phyloP scores from a whole-genome alignment of 148 eudicot species.

The Drosera capensis region DNA sequence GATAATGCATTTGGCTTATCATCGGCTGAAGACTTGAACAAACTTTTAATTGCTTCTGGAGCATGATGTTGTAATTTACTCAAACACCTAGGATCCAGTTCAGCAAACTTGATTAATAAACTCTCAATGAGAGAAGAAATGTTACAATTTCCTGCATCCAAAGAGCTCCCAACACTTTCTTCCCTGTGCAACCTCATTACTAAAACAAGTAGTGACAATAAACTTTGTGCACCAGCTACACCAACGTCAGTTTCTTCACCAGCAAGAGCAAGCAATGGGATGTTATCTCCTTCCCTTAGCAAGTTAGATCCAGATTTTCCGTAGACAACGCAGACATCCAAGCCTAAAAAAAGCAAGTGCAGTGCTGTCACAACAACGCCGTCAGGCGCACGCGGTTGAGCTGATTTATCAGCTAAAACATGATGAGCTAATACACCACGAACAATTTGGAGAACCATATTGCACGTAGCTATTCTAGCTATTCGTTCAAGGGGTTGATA shows the following conservation, averaged over 20 bases:
- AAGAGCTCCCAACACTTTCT: constrained; percentile 24
- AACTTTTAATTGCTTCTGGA: constrained; percentile 54
- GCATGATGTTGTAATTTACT: constrained; percentile 45
- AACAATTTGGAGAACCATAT: constrained; percentile 42
- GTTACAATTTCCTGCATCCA: constrained; percentile 52
- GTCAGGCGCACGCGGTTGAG: constrained; percentile 74
- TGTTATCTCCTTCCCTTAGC: constrained; percentile 17
- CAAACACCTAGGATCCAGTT: constrained; percentile 54
- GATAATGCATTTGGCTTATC: constrained; percentile 12
- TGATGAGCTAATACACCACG: constrained; percentile 69
- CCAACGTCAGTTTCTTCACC: constrained; percentile 37
- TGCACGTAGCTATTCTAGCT: constrained; percentile 75
- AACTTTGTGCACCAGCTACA: constrained; percentile 33
- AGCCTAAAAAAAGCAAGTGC: constrained; percentile 73
- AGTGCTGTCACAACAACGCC: constrained; percentile 63
- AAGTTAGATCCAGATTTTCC: constrained; percentile 29
- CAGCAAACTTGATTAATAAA: constrained; percentile 63
- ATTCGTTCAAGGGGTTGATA: constrained; percentile 61
- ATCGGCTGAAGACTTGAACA: constrained; percentile 14
- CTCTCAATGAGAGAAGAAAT: constrained; percentile 49
- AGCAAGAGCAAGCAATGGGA: constrained; percentile 63
- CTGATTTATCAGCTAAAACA: constrained; percentile 34
- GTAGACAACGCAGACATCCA: constrained; percentile 50
- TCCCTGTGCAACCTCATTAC: constrained; percentile 61
- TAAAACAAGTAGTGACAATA: constrained; percentile 75